phyloP scores from a whole-genome alignment of 345 rosid species.

The Pugionium cornutum region DNA sequence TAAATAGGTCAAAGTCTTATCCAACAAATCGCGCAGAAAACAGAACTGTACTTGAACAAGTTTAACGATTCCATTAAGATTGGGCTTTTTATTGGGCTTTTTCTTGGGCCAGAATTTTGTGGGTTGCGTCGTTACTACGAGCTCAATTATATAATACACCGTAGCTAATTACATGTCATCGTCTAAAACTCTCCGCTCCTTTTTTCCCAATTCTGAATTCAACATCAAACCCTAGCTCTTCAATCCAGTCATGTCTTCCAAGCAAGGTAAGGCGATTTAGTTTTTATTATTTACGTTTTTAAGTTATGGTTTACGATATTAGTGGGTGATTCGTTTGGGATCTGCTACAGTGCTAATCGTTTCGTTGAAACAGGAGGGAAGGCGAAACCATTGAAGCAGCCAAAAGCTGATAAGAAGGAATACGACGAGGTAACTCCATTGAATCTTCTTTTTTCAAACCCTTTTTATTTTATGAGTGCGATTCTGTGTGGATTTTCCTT shows the following conservation, averaged over 20 bases:
- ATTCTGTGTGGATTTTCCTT: conserved; percentile 4
- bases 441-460: not conserved
- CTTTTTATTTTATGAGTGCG: not conserved
- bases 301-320: not conserved
- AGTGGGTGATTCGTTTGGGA: not conserved
- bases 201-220: conserved; percentile 17
- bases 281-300: not conserved
- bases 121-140: conserved; percentile 35
- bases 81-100: not conserved
- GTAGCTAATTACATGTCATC: not conserved
- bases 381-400: conserved; percentile 83
- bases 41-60: too few species aligned
- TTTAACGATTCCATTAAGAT: too few species aligned
- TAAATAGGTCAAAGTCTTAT: not conserved
- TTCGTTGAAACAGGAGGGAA: conserved; percentile 58
- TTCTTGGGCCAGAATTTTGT: not conserved
- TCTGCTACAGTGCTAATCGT: not conserved
- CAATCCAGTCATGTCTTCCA: conserved; percentile 33
- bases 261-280: conserved; percentile 26
- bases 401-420: conserved; percentile 64
- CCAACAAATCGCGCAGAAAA: not conserved
- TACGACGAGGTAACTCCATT: conserved; percentile 48
- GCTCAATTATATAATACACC: not conserved
- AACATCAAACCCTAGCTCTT: conserved; percentile 30
- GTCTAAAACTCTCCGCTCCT: conserved; percentile 5